A percentile compares a stretch with the other conserved stretches of the same genome.
Conservation (phyloP, 1,284 basidiomycete species). For the Macrocystidia cucumis region DNA sequence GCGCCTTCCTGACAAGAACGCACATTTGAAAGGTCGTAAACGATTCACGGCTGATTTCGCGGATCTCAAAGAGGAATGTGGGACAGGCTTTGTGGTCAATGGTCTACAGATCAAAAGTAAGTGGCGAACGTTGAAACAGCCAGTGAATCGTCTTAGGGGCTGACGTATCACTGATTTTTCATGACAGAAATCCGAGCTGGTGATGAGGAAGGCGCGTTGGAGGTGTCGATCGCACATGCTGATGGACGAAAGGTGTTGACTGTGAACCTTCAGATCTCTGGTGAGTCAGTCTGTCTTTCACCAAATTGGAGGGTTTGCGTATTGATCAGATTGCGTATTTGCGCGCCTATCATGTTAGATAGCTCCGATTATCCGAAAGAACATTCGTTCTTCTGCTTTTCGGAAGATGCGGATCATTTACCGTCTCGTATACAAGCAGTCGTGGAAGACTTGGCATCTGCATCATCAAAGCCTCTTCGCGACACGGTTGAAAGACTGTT, state of each 20-base stretch:
- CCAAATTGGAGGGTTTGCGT: constrained; percentile 1
- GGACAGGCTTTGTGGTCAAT: constrained; percentile 23
- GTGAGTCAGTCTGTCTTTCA: constrained; percentile 20
- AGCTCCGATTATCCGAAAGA: constrained; percentile 54
- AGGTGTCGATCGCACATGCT: constrained; percentile 31
- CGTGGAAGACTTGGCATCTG: constrained; percentile 34
- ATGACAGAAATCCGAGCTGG: constrained; percentile 35
- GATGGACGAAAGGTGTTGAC: constrained; percentile 25
- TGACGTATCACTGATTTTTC: background rate
- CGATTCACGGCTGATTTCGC: constrained; percentile 45
- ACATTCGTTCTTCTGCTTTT: constrained; percentile 47
- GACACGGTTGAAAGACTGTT: constrained; percentile 32
- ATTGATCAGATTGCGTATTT: no score
- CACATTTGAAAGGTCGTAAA: constrained; percentile 40
- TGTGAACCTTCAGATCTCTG: constrained; percentile 44
- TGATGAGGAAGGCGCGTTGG: constrained; percentile 55
- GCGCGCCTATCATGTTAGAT: constrained; percentile 25
- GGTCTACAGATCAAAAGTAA: constrained; percentile 33
- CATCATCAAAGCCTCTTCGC: constrained; percentile 32
- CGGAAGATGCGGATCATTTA: constrained; percentile 32
- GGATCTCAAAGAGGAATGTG: constrained; percentile 30
- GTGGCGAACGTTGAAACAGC: constrained; percentile 13
- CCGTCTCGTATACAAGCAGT: constrained; percentile 26
- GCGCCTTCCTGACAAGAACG: constrained; percentile 22
- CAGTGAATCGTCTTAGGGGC: background rate